Conservation (phyloP, 495 filamentous ascomycete species). For the Penicillium mononematosum region DNA sequence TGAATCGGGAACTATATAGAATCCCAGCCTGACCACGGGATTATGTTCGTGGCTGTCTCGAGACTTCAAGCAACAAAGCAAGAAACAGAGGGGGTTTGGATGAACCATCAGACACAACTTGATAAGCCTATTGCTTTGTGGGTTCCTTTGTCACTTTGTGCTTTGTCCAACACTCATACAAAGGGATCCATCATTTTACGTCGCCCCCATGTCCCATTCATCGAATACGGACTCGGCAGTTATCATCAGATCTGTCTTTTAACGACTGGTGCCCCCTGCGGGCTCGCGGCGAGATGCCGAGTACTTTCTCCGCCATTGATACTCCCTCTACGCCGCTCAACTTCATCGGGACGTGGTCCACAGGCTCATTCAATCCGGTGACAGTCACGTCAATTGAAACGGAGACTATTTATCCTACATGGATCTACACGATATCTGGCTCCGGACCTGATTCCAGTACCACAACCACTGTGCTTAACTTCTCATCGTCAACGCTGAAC, state of each 20-base stretch:
- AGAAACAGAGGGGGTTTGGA: neutral
- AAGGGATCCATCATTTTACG: conserved; percentile 2
- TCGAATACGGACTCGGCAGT: neutral
- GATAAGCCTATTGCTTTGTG: neutral
- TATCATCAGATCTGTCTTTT: conserved; percentile 1
- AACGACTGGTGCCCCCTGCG: conserved; percentile 1
- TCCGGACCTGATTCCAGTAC: neutral
- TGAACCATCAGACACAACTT: conserved; percentile 2
- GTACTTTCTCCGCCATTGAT: neutral
- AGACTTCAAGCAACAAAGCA: conserved; percentile 6
- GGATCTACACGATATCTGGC: conserved; percentile 1
- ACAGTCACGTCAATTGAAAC: conserved; percentile 9
- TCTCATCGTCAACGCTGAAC: neutral
- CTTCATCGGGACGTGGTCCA: neutral
- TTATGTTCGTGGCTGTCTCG: conserved; percentile 1
- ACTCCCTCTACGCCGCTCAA: neutral
- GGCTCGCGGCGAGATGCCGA: conserved; percentile 4
- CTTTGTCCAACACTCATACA: conserved; percentile 1
- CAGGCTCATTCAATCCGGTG: neutral
- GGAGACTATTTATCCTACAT: conserved; percentile 7
- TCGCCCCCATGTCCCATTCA: conserved; percentile 9
- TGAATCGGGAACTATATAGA: conserved; percentile 6
- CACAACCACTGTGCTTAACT: neutral
- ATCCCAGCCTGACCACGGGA: conserved; percentile 1
- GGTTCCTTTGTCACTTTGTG: conserved; percentile 1